Base-by-base conservation (phyloP, 257 asterid genomes). In the Ehretia macrophylla region DNA sequence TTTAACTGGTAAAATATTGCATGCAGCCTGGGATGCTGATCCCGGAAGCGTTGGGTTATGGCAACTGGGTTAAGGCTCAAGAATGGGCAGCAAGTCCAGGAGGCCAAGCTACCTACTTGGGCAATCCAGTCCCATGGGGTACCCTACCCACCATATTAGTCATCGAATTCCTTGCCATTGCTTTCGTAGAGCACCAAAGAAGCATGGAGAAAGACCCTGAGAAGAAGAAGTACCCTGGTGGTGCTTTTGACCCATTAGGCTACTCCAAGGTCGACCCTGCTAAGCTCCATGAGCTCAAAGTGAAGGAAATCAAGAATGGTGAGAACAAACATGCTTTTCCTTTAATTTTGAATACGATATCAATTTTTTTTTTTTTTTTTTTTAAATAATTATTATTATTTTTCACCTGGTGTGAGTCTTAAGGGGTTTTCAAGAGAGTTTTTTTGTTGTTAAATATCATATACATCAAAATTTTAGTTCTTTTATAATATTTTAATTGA, bases 71-170 rank as follows among this genome's bases (percentile, higher is more conserved):
- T 0, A 77, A 93, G 84, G 95, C 99, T 49, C 99, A 93, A 59
- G 96, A 93, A 60, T 86, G 97, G 97, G 99, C 99, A 0, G 97
- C 96, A 0, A 19, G 79, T 18, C 97, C 99, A 0, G 97, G 96
- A 8, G 96, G 99, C 23, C 99, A 93, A 57, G 96, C 97, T 8
- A 86, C 92, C 0, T 93, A 93, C 62, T 70, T 93, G 82, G 97
- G 99, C 1, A 78, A 83, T 76, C 99, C 96, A 8, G 96, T 92
- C 22, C 99, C 97, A 38, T 92, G 99, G 99, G 99, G 96, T 8
- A 84, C 95, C 58, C 81, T 88, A 8, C 99, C 99, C 55, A 92
- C 96, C 59, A 86, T 88, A 49, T 77, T 92, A 81, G 88, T 50
- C 32, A 84, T 88, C 11, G 99, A 92, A 59, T 88, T 92, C 77